Conservation (phyloP, 192 early-diverging fungal genomes). For the Backusella mclennaniae region DNA sequence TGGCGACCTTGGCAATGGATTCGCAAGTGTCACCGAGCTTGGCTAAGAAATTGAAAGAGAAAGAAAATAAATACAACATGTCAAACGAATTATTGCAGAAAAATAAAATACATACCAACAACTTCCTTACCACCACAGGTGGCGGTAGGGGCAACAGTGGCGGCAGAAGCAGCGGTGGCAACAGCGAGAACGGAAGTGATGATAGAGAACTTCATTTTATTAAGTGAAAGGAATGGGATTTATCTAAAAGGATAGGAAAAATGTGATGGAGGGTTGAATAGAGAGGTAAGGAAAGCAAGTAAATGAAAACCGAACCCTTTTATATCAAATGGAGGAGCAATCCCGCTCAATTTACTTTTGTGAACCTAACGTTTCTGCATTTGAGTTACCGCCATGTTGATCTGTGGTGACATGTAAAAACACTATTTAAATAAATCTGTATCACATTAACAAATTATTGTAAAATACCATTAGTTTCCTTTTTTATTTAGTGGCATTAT, state of each 20-base stretch:
- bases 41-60: background rate
- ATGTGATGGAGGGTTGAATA: background rate
- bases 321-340: background rate
- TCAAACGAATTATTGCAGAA: background rate
- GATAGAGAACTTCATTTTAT: conserved; percentile 35
- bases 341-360: conserved; percentile 8
- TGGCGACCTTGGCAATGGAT: background rate
- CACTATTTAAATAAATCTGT: conserved; percentile 1
- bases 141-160: background rate
- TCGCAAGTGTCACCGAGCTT: conserved; percentile 6
- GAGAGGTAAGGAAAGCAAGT: background rate
- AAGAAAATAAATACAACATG: background rate
- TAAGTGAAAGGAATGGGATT: conserved; percentile 13
- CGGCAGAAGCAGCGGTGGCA: conserved; percentile 11
- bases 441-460: conserved; percentile 12
- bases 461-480: conserved; percentile 1
- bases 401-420: background rate
- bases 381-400: background rate
- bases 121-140: conserved; percentile 7
- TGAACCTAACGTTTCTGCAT: background rate
- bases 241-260: background rate
- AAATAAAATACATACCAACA: conserved; percentile 11
- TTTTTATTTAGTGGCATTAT: conserved; percentile 5
- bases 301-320: background rate
- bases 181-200: conserved; percentile 26